Evolutionary conservation across 495 filamentous ascomycete genomes (phyloP).

Genomic region (Ramalina peruviana): DNA sequence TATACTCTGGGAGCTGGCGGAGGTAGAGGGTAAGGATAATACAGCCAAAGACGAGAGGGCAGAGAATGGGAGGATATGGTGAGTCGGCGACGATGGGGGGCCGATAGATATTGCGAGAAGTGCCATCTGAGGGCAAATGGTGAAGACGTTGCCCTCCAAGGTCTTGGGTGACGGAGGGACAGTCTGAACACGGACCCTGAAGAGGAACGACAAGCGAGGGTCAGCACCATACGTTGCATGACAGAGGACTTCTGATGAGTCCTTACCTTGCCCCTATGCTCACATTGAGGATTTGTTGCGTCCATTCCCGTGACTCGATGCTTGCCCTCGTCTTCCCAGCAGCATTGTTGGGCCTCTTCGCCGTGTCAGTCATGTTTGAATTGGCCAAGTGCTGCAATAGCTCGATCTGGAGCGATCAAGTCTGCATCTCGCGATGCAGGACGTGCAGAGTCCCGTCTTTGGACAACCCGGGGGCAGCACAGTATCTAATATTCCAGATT

Average conservation of each 20-base stretch:
- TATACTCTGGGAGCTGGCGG: slow-evolving; percentile 28
- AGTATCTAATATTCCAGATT: too few relatives aligned
- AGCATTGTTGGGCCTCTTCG: slow-evolving; percentile 31
- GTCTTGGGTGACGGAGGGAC: slow-evolving; percentile 33
- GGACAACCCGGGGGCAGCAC: too few relatives aligned
- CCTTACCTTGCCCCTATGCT: slow-evolving; percentile 40
- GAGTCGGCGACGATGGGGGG: slow-evolving; percentile 22
- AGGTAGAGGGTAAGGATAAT: slow-evolving; percentile 26
- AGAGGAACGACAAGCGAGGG: not conserved
- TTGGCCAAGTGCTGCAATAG: too few relatives aligned
- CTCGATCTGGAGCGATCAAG: too few relatives aligned
- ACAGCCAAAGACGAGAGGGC: slow-evolving; percentile 47
- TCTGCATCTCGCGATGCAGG: too few relatives aligned
- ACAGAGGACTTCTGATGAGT: not conserved
- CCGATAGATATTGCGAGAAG: slow-evolving; percentile 45
- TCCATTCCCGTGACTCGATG: slow-evolving; percentile 29
- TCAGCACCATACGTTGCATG: not conserved
- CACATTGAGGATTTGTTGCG: slow-evolving; percentile 28
- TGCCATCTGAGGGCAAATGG: slow-evolving; percentile 52
- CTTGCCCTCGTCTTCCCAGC: slow-evolving; percentile 23
- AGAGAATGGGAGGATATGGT: slow-evolving; percentile 49
- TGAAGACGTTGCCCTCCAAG: slow-evolving; percentile 51
- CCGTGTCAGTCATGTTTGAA: slow-evolving; percentile 20
- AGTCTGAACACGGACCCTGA: slow-evolving; percentile 48
- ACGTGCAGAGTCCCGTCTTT: too few relatives aligned